Percentiles rank a stretch among this genome's conserved stretches.
These are phyloP conservation scores for Helotiales sp. DNA, from an alignment of 2,329 filamentous ascomycete species.

Conservation along the genomic window DNA sequence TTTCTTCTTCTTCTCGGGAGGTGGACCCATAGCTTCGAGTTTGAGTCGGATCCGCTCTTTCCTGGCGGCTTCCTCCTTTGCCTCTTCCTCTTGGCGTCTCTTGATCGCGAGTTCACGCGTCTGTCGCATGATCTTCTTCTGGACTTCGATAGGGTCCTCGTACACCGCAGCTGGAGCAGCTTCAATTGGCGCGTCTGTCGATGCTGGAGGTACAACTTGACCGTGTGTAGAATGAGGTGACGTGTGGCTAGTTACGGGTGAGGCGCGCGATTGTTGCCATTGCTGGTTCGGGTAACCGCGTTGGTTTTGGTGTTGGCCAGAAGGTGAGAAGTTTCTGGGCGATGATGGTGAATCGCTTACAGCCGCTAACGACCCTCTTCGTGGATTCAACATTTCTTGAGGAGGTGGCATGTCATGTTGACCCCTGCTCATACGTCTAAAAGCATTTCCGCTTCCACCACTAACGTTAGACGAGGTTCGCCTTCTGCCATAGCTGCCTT, in stretches of 20 bases:
- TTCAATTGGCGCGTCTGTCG: slow-evolving; percentile 33
- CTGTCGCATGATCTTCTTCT: slow-evolving; percentile 73
- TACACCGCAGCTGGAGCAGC: slow-evolving; percentile 32
- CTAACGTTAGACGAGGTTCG: slow-evolving; percentile 91
- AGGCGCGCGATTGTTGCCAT: slow-evolving; percentile 42
- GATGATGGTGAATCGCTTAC: slow-evolving; percentile 53
- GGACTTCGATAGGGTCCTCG: slow-evolving; percentile 60
- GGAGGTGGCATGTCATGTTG: slow-evolving; percentile 35
- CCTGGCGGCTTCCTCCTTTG: slow-evolving; percentile 69
- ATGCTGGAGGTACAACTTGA: slow-evolving; percentile 36
- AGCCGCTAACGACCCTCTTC: slow-evolving; percentile 50
- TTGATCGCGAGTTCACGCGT: slow-evolving; percentile 69
- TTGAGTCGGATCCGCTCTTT: slow-evolving; percentile 72
- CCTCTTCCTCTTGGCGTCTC: slow-evolving; percentile 66
- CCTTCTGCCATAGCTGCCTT: slow-evolving; percentile 69
- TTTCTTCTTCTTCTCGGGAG: slow-evolving; percentile 62
- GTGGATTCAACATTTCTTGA: slow-evolving; percentile 41
- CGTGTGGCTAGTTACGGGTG: slow-evolving; percentile 36
- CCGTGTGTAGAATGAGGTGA: slow-evolving; percentile 34
- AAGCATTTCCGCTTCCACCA: slow-evolving; percentile 73
- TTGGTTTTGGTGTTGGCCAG: slow-evolving; percentile 31
- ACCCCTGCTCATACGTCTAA: slow-evolving; percentile 40
- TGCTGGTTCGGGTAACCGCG: slow-evolving; percentile 32
- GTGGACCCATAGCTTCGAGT: slow-evolving; percentile 67
- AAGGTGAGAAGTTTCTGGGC: slow-evolving; percentile 40